Evolutionary conservation across 2,329 filamentous ascomycete species (phyloP), one percentile per base, ranked within the genome.

Genomic region (Lasiodiplodia sp.): DNA sequence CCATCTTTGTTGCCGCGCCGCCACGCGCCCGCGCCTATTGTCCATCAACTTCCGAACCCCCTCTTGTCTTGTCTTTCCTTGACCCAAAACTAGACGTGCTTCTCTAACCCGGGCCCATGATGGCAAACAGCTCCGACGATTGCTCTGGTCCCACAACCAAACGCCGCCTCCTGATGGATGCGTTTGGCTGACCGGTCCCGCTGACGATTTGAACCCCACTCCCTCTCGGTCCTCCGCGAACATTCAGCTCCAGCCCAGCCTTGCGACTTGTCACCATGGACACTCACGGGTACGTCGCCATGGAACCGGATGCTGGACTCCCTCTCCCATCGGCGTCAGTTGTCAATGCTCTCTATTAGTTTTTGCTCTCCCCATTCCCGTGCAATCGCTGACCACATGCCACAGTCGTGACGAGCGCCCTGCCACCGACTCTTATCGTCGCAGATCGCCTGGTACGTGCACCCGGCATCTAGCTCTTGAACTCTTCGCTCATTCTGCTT

Each of bases 361-460:
- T 38, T 31, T 25, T 23, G 18, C 31, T 16, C 44, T 49, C n/a
- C 16, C 2, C 18, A 3, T 28, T 12, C 31, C 31, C n/a, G 21
- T 38, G 18, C 47, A 23, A 7, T 25, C 60, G 47, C 60, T 64
- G 60, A 64, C 60, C 12, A 12, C 23, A 28, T 68, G 70, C 37
- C 73, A 73, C 70, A 82, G 83, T 60, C 88, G 91, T 74, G 85
- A 82, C 52, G 90, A 89, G 71, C 74, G 78, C 12, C 71, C 75
- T 11, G 70, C 71, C 16, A 65, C 40, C 28, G 80, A 81, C 69
- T 76, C 76, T 5, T 81, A 81, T 67, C 86, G 90, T 69, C 87
- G 86, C 70, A 86, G 91, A 77, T 92, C 91, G 73, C 90, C 91
- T 78, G 89, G 91, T 92, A 85, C 77, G 89, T 86, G 71, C 40